Evolutionary conservation across 169 alveolate species (phyloP), one percentile per base, ranked within the genome.

Genomic region (Plasmodium vivax): DNA sequence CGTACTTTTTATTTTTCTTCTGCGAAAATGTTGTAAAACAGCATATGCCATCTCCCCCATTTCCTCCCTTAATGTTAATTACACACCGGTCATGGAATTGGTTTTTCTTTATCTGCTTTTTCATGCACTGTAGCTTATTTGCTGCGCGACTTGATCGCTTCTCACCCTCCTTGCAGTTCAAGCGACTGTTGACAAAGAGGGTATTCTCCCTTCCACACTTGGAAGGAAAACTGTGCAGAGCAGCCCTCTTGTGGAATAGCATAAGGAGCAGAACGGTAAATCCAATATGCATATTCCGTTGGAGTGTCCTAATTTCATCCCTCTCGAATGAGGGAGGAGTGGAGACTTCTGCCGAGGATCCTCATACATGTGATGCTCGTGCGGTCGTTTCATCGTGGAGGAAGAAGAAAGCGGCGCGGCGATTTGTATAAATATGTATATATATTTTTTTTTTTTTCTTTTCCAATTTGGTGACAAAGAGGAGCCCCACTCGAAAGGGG

Each of bases 41-140:
- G 27, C 94, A 90, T 58, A 90, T 79, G 38, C 99, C 99, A 91
- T 97, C 95, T 27, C 99, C 99, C 6, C 99, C 99, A 87, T 96
- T 94, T 6, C 99, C 99, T 5, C 98, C 98, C 36, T 83, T 82
- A 14, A 96, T 98, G 43, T 88, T 83, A 9, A 97, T 96, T 74
- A 74, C 83, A 62, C 97, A 96, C 43, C 91, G 83, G 41, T 97
- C 98, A 32, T 95, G 93, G 51, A 97, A 92, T 73, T 90, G 71
- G 72, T 90, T 90, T 80, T 90, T 90, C 56, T 90, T 90, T 30
- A 90, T 85, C 85, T n/a, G 81, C 83, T 90, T 90, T 79, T 90
- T 68, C 38, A 38, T 81, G 36, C 94, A 80, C 16, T 90, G 47
- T 30, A 80, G 43, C 34, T 38, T 85, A 36, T 75, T 85, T 75